A percentile compares a stretch with the other conserved stretches of the same genome.
Evolutionary conservation across 2,329 filamentous ascomycete species (phyloP).

Genomic region (Salinomyces thailandicus): DNA sequence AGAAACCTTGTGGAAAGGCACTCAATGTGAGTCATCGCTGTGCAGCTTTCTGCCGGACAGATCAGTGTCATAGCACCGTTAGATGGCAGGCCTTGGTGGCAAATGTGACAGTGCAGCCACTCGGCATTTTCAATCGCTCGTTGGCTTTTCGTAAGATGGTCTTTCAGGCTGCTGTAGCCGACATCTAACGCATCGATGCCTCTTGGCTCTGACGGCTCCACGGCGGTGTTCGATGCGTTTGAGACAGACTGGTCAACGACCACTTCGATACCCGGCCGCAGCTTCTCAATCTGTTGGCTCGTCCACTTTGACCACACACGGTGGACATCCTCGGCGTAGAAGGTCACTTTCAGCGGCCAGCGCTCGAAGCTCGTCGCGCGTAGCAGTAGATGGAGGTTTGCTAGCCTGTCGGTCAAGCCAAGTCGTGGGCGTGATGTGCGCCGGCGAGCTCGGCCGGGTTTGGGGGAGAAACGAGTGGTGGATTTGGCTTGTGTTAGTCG

Average conservation of each 20-base stretch:
- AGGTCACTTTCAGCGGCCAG: slow-evolving; percentile 74
- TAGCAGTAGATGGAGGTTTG: slow-evolving; percentile 71
- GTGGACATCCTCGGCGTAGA: slow-evolving; percentile 64
- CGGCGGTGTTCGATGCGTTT: not conserved
- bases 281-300: slow-evolving; percentile 36
- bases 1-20: slow-evolving; percentile 47
- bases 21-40: slow-evolving; percentile 41
- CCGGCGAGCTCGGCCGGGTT: slow-evolving; percentile 32
- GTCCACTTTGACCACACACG: slow-evolving; percentile 56
- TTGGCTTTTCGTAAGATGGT: slow-evolving; percentile 43
- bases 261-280: slow-evolving; percentile 42
- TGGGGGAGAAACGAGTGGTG: slow-evolving; percentile 25
- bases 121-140: slow-evolving; percentile 31
- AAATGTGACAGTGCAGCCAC: slow-evolving; percentile 39
- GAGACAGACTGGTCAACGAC: slow-evolving; percentile 12
- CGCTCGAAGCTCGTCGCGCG: slow-evolving; percentile 66
- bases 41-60: slow-evolving; percentile 42
- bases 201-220: not conserved
- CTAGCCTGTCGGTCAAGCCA: slow-evolving; percentile 58
- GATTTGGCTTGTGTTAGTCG: slow-evolving; percentile 43
- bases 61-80: slow-evolving; percentile 37
- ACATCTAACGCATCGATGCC: slow-evolving; percentile 41
- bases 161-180: slow-evolving; percentile 41
- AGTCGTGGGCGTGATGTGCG: slow-evolving; percentile 48
- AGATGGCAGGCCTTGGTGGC: slow-evolving; percentile 30